These are phyloP conservation scores for Heterobasidion parviporum DNA, from an alignment of 1,284 basidiomycete genomes.

Conservation along the genomic window DNA sequence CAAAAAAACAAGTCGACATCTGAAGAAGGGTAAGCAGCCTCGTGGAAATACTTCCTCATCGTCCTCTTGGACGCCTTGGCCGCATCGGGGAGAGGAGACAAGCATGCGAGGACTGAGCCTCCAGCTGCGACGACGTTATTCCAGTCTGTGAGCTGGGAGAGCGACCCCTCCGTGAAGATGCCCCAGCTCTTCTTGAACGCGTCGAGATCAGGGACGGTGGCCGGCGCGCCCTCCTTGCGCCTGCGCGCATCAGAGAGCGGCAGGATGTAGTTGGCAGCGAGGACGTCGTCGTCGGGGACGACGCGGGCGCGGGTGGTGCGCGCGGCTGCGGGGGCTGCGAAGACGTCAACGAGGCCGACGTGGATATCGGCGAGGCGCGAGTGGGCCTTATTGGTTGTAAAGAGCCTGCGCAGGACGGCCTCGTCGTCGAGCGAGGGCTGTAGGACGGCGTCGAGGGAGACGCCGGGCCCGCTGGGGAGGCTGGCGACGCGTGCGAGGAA, in stretches of 20 bases:
- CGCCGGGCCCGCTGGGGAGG: conserved; percentile 19
- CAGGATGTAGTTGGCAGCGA: conserved; percentile 20
- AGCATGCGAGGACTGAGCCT: conserved; percentile 47
- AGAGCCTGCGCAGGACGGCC: conserved; percentile 35
- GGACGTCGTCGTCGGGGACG: conserved; percentile 18
- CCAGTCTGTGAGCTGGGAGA: conserved; percentile 49
- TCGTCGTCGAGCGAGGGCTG: conserved; percentile 41
- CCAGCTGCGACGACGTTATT: conserved; percentile 55
- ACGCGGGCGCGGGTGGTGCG: conserved; percentile 26
- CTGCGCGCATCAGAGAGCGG: conserved; percentile 19
- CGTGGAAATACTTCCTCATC: conserved; percentile 48
- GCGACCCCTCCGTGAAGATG: conserved; percentile 47
- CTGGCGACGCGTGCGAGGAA: conserved; percentile 26
- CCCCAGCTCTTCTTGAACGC: conserved; percentile 54
- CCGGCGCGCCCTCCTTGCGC: conserved; percentile 27
- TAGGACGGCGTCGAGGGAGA: conserved; percentile 33
- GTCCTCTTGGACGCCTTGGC: conserved; percentile 42
- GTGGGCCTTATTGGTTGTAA: conserved; percentile 35
- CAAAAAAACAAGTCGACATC: conserved; percentile 59
- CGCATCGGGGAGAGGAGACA: conserved; percentile 37
- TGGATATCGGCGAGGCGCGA: conserved; percentile 29
- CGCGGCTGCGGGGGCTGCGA: conserved; percentile 30
- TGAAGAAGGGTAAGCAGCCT: conserved; percentile 43
- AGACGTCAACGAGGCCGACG: conserved; percentile 43
- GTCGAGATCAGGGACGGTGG: conserved; percentile 37